Conservation (phyloP, 2,329 filamentous ascomycete species). For the Talaromyces sp. region DNA sequence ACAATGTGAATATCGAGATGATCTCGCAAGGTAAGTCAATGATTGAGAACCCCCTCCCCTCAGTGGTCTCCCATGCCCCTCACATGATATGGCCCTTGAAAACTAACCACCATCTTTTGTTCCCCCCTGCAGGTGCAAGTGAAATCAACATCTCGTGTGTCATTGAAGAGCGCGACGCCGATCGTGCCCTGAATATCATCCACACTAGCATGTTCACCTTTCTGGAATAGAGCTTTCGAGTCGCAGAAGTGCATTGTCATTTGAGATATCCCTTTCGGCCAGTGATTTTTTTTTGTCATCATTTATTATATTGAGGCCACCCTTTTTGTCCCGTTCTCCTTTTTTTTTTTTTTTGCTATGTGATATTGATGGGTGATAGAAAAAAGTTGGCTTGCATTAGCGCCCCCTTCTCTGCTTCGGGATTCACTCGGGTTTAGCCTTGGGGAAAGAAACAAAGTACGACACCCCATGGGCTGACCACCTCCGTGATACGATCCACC, state of each 20-base stretch:
- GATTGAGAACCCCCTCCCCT: conserved; percentile 6
- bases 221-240: conserved; percentile 62
- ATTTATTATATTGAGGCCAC: background rate
- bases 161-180: conserved; percentile 87
- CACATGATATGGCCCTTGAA: conserved; percentile 4
- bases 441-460: too few species aligned
- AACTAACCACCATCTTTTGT: conserved; percentile 14
- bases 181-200: conserved; percentile 90
- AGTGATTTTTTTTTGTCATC: conserved; percentile 8
- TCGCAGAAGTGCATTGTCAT: conserved; percentile 23
- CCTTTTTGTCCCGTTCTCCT: background rate
- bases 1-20: conserved; percentile 98
- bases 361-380: background rate
- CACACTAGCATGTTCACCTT: conserved; percentile 98
- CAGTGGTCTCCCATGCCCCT: background rate
- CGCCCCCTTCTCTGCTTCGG: too few species aligned
- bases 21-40: conserved; percentile 82
- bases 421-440: background rate
- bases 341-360: background rate
- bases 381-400: conserved; percentile 23
- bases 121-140: conserved; percentile 70
- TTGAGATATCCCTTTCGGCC: conserved; percentile 29
- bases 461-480: background rate
- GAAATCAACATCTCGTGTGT: conserved; percentile 99
- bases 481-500: background rate